Evolutionary conservation across 257 asterid genomes (phyloP), one percentile per base, ranked within the genome.

Genomic region (Solanum chilense): DNA sequence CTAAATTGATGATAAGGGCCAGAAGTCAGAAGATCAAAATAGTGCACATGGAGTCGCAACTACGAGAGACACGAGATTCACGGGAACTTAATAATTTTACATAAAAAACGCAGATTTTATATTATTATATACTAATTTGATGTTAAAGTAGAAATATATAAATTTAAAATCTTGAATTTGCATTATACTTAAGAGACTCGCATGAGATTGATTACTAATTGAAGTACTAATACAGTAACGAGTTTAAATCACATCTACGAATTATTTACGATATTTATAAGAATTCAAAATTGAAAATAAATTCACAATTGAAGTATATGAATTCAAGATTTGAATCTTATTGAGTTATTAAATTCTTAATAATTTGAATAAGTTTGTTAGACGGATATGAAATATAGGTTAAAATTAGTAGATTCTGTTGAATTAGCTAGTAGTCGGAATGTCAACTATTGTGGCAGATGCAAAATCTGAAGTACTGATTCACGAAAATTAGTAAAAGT

Each of bases 1-100:
- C 45, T 29, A 81, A 81, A 47, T 80, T 80, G 44, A 41, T 47
- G 85, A 49, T 29, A 49, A 80, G 85, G 16, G 44, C 29, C 44
- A 29, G 31, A 81, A 49, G 69, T 81, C 69, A 80, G 85, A 80
- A 29, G 68, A 80, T 80, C 45, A 80, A 80, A 29, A 16, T 49
- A 14, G 6, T 45, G 85, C 85, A 81, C 69, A 81, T 31, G 85
- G 69, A 81, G 41, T 81, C 18, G 3, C 42, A 81, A 20, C 69
- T 81, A 31, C 27, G 29, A 80, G 66, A 20, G 44, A 27, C 42
- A 80, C 9, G 11, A 9, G 35, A 27, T 68, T 68, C 4, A 27
- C 12, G 0, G 4, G 10, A 68, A 68, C 29, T 0, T 16, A 70
- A 16, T 70, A 70, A 70, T 31, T 69, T 69, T 15, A 23, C 0